A percentile compares a stretch with the other conserved stretches of the same genome.
phyloP scores from a whole-genome alignment of 177 flowering plant genomes.

The Vitis hybrid region DNA sequence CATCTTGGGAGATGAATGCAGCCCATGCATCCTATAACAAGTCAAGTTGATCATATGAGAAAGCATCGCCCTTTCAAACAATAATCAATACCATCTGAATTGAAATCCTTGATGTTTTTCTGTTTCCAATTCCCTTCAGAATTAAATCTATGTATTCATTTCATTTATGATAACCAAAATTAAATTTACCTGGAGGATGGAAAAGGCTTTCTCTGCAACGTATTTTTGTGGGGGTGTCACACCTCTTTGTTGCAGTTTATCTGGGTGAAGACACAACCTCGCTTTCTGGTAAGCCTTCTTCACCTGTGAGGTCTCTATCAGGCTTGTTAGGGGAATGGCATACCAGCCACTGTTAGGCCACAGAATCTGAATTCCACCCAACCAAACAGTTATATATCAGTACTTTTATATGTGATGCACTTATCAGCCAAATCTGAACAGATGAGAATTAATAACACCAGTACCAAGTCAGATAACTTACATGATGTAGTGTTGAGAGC shows the following conservation, averaged over 20 bases:
- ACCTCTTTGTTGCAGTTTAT: conserved; percentile 77
- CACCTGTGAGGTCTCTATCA: conserved; percentile 53
- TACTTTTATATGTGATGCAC: not conserved
- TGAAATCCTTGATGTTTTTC: not conserved
- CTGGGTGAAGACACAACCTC: conserved; percentile 71
- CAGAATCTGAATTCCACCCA: conserved; percentile 45
- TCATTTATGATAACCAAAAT: no score
- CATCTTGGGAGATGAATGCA: conserved; percentile 42
- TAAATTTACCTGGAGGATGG: conserved; percentile 68
- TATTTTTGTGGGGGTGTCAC: conserved; percentile 53
- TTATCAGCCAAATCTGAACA: not conserved
- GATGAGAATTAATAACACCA: not conserved
- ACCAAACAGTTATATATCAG: not conserved
- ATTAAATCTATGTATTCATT: no score
- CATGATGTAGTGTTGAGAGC: conserved; percentile 72
- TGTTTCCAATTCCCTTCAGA: no score
- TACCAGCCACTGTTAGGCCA: conserved; percentile 72
- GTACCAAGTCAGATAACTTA: conserved; percentile 18
- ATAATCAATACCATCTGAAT: not conserved
- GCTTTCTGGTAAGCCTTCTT: conserved; percentile 77
- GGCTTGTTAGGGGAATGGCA: conserved; percentile 37
- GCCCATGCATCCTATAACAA: conserved; percentile 63
- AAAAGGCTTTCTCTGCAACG: conserved; percentile 59
- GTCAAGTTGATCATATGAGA: no score
- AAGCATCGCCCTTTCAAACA: no score